Evolutionary conservation across 805 yeast species (phyloP).

Genomic region (Blastobotrys mokoenaii): DNA sequence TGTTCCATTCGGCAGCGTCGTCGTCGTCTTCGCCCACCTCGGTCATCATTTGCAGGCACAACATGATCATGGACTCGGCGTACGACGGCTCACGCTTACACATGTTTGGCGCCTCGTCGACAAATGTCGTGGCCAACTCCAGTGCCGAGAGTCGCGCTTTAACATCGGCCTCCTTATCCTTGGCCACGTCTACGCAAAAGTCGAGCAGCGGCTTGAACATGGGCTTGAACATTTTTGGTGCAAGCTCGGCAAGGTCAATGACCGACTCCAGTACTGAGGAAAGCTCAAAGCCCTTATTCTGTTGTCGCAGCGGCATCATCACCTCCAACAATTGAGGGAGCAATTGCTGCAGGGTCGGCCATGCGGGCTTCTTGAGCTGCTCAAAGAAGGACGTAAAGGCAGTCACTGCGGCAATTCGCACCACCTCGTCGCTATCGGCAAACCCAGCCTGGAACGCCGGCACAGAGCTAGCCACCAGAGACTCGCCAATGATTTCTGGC

Average conservation of each 20-base stretch:
- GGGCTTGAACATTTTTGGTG: constrained; percentile 88
- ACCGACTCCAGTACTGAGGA: constrained; percentile 83
- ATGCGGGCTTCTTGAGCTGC: constrained; percentile 64
- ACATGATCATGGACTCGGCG: constrained; percentile 60
- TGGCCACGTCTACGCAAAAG: constrained; percentile 76
- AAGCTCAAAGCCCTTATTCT: constrained; percentile 72
- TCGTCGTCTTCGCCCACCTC: constrained; percentile 88
- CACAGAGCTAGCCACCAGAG: constrained; percentile 42
- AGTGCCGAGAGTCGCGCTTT: constrained; percentile 76
- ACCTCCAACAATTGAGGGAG: constrained; percentile 81
- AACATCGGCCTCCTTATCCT: constrained; percentile 71
- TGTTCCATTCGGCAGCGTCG: constrained; percentile 78
- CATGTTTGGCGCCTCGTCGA: constrained; percentile 93
- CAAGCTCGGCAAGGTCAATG: constrained; percentile 83
- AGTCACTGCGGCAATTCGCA: constrained; percentile 81
- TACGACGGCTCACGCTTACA: constrained; percentile 73
- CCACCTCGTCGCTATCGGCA: constrained; percentile 69
- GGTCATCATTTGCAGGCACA: constrained; percentile 77
- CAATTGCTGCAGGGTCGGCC: constrained; percentile 70
- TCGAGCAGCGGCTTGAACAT: constrained; percentile 85
- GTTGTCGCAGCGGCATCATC: constrained; percentile 72
- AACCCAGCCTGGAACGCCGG: constrained; percentile 77
- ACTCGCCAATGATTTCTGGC: constrained; percentile 65
- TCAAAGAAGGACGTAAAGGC: constrained; percentile 90
- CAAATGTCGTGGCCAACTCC: constrained; percentile 81